Base-by-base conservation (phyloP, 805 yeast genomes). In the Metahyphopichia silvanorum region DNA sequence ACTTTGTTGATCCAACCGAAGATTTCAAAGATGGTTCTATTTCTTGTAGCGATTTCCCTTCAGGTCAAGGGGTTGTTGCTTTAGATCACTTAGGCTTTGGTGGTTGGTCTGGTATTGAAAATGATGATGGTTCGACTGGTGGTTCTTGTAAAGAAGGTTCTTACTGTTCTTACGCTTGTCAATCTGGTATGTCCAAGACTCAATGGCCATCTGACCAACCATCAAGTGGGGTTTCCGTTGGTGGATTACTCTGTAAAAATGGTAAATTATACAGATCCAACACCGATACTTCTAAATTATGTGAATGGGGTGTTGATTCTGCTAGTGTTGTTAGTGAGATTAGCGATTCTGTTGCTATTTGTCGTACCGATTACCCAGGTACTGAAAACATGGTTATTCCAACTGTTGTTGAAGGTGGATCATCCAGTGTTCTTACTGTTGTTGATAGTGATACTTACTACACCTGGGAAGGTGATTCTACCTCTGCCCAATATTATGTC, bases 281-380 rank as follows among this genome's bases (percentile, higher is more conserved):
- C 77, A 52, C 79, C 26, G 27, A 31, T 4, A 66, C 71, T 61
- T 43, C 76, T 37, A 66, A 77, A 49, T 76, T 91, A 54, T 91
- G 98, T 74, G 86, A 74, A 55, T 85, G 95, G 91, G 98, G 96
- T 56, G 63, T 55, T 22, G 70, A 77, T 34, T 60, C 81, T 32
- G 94, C 95, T 30, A 55, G 62, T 33, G 89, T 84, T 47, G 82
- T 71, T 38, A 77, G 79, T 50, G 70, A 84, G 49, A 64, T 86
- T 38, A 54, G 60, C 45, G 57, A 82, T 39, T 72, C 73, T 33
- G 88, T 91, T 50, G 91, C 98, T 39, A 67, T 93, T 53, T 93
- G 98, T 76, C 85, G 97, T 74, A 91, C 98, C 42, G 98, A 91
- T 63, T 91, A 91, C 78, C 98, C 98, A 56, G 98, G 98, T 70